Base-by-base conservation (phyloP, 169 alveolate species). In the Nephromyces sp. region DNA sequence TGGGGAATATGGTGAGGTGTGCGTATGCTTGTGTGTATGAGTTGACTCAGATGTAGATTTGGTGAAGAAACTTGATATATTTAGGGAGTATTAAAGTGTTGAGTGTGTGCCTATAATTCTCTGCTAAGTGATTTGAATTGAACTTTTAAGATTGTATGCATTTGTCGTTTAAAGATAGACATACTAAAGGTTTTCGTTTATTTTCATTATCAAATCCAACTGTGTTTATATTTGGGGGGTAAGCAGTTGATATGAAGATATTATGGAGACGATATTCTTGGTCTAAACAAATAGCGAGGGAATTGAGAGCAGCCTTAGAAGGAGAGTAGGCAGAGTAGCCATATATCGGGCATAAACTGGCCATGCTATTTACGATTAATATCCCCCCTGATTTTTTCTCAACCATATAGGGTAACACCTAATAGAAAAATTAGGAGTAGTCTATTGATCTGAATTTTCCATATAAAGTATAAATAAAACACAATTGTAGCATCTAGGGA, bases 151-250 rank as follows among this genome's bases (percentile, higher is more conserved):
- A n/a, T n/a, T n/a, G n/a, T n/a, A n/a, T n/a, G n/a, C n/a, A n/a
- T n/a, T n/a, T n/a, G n/a, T 43, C n/a, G 15, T 43, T 43, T 43
- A 43, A 43, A 43, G n/a, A n/a, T n/a, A 15, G 33, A 1, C 77
- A 5, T 62, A 75, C 82, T 66, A 3, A n/a, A 43, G 75, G 82
- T 27, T 74, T 72, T 35, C 69, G 70, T 43, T 69, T 51, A 21
- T 76, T 68, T 32, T 76, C 82, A 24, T 53, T 35, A 22, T 34
- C 35, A 34, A 68, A 76, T 29, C 82, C 82, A 1, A 78, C 78
- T 1, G 82, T 76, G n/a, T 68, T 68, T 0, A 76, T 75, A 31
- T 69, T 65, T 32, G 82, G 82, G 51, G 68, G 21, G 28, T 61
- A 70, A 24, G 77, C 82, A 32, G 66, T 69, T 3, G 77, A 72